Base-by-base conservation (phyloP, 1,139 yeast genomes). In the Protomyces arabidopsidicola region DNA sequence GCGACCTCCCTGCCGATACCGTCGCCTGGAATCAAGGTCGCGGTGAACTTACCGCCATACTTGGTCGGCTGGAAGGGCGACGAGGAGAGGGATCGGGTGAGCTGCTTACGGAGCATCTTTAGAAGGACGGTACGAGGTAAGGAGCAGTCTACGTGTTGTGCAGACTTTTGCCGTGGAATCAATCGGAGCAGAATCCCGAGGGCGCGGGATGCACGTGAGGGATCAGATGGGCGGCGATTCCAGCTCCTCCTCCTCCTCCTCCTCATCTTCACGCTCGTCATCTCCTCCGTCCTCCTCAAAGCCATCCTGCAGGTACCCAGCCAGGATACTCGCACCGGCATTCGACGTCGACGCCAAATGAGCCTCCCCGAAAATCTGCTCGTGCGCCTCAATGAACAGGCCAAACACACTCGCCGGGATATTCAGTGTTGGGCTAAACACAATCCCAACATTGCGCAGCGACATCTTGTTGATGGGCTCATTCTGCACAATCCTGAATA, bases 1-100 rank as follows among this genome's bases (percentile, higher is more conserved):
- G 98, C 87, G 76, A 90, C 89, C 81, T 93, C 97, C 75, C 87
- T 87, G 78, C 98, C 98, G 70, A 91, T 87, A 84, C 98, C 98
- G 76, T 93, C 98, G 73, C 86, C 93, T 68, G 98, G 98, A 73
- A 93, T 87, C 76, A 93, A 55, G 6, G 72, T 69, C 31, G 70
- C 72, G n/a, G 71, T 70, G 82, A 84, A 91, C 76, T 86, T 87
- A 69, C 97, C 96, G 71, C 98, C 98, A 79, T 90, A 90, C 80
- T 90, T 88, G 82, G 88, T 88, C 73, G 96, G 96, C 73, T 87
- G 80, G 68, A 83, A 83, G 68, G 84, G 75, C 12, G 42, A 35
- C 89, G 65, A 85, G 80, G 68, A 83, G 77, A 35, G 42, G 31
- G 45, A 38, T 50, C 53, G 62, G 12, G 56, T 58, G 51, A 58